Percentiles rank a stretch among this genome's conserved stretches.
These are phyloP conservation scores for Globisporangium spiculum DNA, from an alignment of 352 stramenopile species.

Conservation along the genomic window DNA sequence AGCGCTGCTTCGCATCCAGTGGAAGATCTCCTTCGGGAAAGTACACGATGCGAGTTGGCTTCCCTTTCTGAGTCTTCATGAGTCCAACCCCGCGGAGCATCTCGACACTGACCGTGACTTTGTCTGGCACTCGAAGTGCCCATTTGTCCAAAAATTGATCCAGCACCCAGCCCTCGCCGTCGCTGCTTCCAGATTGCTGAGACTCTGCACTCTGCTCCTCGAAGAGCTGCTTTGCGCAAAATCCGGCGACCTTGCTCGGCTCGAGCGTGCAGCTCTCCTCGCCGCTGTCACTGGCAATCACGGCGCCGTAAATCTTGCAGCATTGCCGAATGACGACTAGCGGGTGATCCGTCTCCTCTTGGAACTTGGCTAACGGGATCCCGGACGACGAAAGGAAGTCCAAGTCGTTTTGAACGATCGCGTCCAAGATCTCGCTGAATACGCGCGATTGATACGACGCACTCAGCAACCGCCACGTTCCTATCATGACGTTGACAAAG, in stretches of 20 bases:
- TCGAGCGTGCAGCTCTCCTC: slow-evolving; percentile 51
- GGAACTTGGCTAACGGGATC: slow-evolving; percentile 40
- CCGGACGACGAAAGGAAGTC: slow-evolving; percentile 42
- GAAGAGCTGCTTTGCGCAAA: slow-evolving; percentile 71
- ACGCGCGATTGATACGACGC: slow-evolving; percentile 52
- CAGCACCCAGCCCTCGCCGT: slow-evolving; percentile 43
- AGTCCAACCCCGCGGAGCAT: slow-evolving; percentile 72
- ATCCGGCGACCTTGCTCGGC: slow-evolving; percentile 60
- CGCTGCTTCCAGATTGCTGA: slow-evolving; percentile 19
- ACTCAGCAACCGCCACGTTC: slow-evolving; percentile 61
- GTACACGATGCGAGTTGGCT: slow-evolving; percentile 50
- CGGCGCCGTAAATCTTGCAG: slow-evolving; percentile 56
- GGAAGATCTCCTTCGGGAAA: slow-evolving; percentile 65
- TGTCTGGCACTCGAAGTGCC: slow-evolving; percentile 69
- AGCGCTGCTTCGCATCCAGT: slow-evolving; percentile 71
- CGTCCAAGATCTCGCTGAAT: slow-evolving; percentile 74
- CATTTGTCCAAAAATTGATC: slow-evolving; percentile 82
- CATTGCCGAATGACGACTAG: slow-evolving; percentile 65
- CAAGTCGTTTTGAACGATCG: slow-evolving; percentile 70
- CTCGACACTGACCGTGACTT: slow-evolving; percentile 50
- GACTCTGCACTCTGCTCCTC: slow-evolving; percentile 50
- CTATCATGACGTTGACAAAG: slow-evolving; percentile 7
- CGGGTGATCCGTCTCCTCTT: slow-evolving; percentile 32
- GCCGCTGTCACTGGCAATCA: slow-evolving; percentile 13
- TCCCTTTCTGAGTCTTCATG: slow-evolving; percentile 40